phyloP scores from a whole-genome alignment of 164 flowering plant species.

The Magnolia kwangsiensis region DNA sequence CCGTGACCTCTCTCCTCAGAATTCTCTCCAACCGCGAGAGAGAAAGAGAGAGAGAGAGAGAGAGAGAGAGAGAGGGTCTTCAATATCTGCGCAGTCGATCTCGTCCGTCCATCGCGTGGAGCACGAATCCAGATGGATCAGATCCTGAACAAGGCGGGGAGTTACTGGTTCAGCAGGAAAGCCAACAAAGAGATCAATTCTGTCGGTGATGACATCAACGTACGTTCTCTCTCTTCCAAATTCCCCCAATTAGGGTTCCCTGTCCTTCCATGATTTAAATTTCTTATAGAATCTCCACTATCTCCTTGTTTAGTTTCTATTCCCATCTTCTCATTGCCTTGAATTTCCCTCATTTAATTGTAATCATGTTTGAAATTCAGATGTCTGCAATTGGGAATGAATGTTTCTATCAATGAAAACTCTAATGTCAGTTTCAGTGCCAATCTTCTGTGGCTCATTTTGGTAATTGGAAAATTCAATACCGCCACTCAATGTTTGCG shows the following conservation, averaged over 20 bases:
- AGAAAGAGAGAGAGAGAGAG: neutral
- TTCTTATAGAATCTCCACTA: neutral
- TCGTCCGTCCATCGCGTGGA: neutral
- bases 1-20: neutral
- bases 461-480: too few species aligned
- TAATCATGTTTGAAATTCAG: neutral
- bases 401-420: neutral
- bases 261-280: neutral
- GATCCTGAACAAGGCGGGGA: constrained; percentile 73
- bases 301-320: neutral
- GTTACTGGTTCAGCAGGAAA: constrained; percentile 63
- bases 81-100: neutral
- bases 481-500: too few species aligned
- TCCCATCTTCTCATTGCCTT: neutral
- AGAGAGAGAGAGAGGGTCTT: neutral
- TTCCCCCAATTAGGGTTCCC: neutral
- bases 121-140: constrained; percentile 53
- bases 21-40: neutral
- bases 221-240: constrained; percentile 18
- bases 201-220: constrained; percentile 76
- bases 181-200: constrained; percentile 75
- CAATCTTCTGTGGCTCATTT: too few species aligned
- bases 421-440: too few species aligned
- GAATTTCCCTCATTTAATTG: neutral
- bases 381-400: neutral